These are phyloP conservation scores for Phalaenopsis aphrodite DNA, from an alignment of 106 monocot species.

Conservation along the genomic window DNA sequence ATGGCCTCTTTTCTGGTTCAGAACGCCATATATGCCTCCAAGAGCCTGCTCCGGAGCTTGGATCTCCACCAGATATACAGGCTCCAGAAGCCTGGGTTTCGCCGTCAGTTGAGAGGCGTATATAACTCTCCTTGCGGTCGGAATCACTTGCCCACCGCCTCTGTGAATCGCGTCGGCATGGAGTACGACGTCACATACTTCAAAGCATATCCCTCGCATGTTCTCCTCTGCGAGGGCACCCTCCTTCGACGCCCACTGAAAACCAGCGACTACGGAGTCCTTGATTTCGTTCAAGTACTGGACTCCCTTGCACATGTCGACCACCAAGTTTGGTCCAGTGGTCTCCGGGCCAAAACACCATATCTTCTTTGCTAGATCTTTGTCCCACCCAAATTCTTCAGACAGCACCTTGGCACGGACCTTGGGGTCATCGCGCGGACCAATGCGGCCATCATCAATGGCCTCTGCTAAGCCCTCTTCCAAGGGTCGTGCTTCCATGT, in stretches of 20 bases:
- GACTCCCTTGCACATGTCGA: conserved; percentile 48
- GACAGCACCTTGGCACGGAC: conserved; percentile 28
- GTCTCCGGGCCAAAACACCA: conserved; percentile 53
- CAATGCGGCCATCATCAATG: conserved; percentile 35
- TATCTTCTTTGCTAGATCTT: conserved; percentile 44
- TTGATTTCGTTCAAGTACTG: conserved; percentile 49
- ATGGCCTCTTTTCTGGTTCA: conserved; percentile 32
- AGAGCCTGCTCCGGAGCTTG: conserved; percentile 35
- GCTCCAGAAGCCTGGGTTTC: conserved; percentile 36
- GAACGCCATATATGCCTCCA: conserved; percentile 36
- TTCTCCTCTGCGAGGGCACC: conserved; percentile 40
- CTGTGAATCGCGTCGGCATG: conserved; percentile 42
- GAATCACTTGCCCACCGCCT: conserved; percentile 40
- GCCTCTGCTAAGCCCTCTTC: conserved; percentile 34
- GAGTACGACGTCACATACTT: conserved; percentile 36
- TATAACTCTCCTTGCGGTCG: conserved; percentile 39
- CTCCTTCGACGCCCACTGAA: conserved; percentile 50
- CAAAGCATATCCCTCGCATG: conserved; percentile 44
- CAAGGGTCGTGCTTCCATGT: conserved; percentile 32
- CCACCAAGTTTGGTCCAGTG: conserved; percentile 39
- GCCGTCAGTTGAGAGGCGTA: conserved; percentile 44
- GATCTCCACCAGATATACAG: conserved; percentile 46
- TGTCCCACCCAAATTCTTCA: conserved; percentile 46
- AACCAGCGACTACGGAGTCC: conserved; percentile 45
- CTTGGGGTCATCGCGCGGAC: conserved; percentile 39